phyloP scores from a whole-genome alignment of 2,329 filamentous ascomycete genomes.

The Fusarium mangiferae region DNA sequence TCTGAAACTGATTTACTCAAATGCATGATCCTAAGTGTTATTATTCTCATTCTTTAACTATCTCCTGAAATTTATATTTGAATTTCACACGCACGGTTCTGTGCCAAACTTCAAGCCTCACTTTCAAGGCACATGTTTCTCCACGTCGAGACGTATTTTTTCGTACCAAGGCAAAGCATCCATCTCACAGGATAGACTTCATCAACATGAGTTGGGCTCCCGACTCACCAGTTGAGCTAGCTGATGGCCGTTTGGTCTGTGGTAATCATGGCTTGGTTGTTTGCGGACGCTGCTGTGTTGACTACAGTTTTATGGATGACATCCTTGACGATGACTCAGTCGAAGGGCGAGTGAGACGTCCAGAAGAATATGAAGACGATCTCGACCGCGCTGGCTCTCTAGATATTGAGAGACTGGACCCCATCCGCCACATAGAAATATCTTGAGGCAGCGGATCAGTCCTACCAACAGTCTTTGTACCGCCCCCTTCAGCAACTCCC shows the following conservation, averaged over 20 bases:
- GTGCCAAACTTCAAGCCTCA: neutral
- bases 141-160: accelerated
- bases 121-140: neutral
- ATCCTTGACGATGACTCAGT: constrained; percentile 14
- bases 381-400: neutral
- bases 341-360: neutral
- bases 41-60: neutral
- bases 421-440: neutral
- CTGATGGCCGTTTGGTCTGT: constrained; percentile 51
- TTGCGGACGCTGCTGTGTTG: constrained; percentile 48
- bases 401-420: neutral
- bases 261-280: constrained; percentile 46
- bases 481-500: constrained; percentile 1
- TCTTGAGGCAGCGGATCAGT: constrained; percentile 15
- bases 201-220: neutral
- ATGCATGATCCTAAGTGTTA: accelerated
- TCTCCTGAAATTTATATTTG: too few relatives aligned
- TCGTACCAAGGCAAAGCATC: neutral
- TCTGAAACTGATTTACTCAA: neutral
- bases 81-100: accelerated
- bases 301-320: constrained; percentile 51
- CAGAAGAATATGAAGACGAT: neutral
- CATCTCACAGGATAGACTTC: neutral
- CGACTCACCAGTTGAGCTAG: constrained; percentile 38
- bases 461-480: constrained; percentile 24